phyloP scores from a whole-genome alignment of 495 filamentous ascomycete genomes.

The Xylaria castorea region DNA sequence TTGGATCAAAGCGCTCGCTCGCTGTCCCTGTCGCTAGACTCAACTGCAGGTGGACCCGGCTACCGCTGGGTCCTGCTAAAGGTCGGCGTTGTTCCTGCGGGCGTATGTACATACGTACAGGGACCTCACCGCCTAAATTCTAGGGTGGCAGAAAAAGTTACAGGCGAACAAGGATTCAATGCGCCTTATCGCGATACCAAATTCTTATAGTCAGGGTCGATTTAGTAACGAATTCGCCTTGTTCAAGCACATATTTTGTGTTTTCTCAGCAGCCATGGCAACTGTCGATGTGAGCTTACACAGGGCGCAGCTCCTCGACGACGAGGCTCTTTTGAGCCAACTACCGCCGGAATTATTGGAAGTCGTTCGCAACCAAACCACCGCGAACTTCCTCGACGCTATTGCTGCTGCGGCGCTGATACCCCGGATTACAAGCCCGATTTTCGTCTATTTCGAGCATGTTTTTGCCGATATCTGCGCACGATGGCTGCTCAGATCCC shows the following conservation, averaged over 20 bases:
- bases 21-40: conserved; percentile 26
- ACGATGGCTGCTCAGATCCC: conserved; percentile 65
- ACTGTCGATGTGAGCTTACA: conserved; percentile 51
- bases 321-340: conserved; percentile 53
- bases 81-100: conserved; percentile 13
- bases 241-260: conserved; percentile 31
- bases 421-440: conserved; percentile 65
- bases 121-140: conserved; percentile 42
- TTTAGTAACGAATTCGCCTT: conserved; percentile 28
- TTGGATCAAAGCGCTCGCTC: conserved; percentile 36
- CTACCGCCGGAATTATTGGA: conserved; percentile 70
- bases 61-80: neutral
- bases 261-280: conserved; percentile 46
- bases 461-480: conserved; percentile 82
- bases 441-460: conserved; percentile 74
- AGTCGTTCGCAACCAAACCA: conserved; percentile 66
- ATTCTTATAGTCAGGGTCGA: conserved; percentile 21
- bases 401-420: conserved; percentile 71
- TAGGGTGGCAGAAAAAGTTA: conserved; percentile 43
- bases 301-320: conserved; percentile 46
- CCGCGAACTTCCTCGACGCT: conserved; percentile 71
- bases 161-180: conserved; percentile 21
- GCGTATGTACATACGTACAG: too few relatives aligned
- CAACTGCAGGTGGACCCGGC: conserved; percentile 17
- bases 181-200: conserved; percentile 27